Percentiles rank a stretch among this genome's conserved stretches.
phyloP scores from a whole-genome alignment of 345 rosid species.

The Eucalyptus cloeziana region DNA sequence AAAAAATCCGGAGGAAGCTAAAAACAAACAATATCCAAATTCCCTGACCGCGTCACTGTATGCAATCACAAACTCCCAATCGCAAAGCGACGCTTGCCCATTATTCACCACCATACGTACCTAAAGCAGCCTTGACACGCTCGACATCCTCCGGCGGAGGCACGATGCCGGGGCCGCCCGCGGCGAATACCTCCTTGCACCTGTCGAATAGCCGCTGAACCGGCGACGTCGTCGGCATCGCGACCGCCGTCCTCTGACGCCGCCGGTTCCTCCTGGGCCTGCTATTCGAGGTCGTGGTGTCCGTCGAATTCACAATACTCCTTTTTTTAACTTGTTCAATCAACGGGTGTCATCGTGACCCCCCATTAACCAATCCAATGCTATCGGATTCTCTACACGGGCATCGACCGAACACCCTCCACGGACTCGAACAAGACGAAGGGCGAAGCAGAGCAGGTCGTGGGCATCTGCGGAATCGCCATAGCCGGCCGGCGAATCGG shows the following conservation, averaged over 20 bases:
- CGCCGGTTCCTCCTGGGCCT: constrained; percentile 25
- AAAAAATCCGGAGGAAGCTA: background rate
- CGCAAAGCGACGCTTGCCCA: background rate
- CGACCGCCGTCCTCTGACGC: background rate
- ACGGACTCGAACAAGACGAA: background rate
- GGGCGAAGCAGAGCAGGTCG: background rate
- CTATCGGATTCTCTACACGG: background rate
- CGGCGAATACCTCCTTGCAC: constrained; percentile 64
- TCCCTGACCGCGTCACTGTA: background rate
- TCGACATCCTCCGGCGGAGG: constrained; percentile 56
- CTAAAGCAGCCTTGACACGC: constrained; percentile 48
- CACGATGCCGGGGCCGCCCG: constrained; percentile 30
- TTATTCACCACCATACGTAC: constrained; percentile 19
- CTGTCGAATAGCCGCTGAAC: constrained; percentile 60
- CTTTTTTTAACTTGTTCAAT: constrained; percentile 12
- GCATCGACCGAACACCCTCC: background rate
- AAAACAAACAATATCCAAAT: background rate
- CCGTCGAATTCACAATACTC: constrained; percentile 13
- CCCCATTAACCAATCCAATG: constrained; percentile 39
- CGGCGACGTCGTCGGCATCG: constrained; percentile 9
- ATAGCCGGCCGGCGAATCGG: background rate
- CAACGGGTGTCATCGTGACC: constrained; percentile 29
- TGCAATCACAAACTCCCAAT: background rate
- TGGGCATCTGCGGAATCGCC: background rate
- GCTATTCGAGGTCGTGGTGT: constrained; percentile 4